phyloP scores from a whole-genome alignment of 1,139 yeast species.

The Taiozyma sp. region DNA sequence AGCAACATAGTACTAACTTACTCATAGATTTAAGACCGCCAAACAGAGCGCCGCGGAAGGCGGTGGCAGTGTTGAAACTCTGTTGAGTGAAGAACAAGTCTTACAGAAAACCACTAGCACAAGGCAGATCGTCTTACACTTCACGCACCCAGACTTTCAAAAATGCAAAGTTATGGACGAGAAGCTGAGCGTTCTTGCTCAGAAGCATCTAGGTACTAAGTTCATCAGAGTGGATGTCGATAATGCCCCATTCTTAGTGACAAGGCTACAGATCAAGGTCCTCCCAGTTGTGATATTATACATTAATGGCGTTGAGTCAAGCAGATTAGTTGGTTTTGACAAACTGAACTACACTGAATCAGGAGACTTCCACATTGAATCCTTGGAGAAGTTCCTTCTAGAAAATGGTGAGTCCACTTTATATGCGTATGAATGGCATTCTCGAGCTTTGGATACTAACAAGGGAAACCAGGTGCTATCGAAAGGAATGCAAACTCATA shows the following conservation, averaged over 20 bases:
- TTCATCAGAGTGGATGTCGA: constrained; percentile 58
- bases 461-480: constrained; percentile 23
- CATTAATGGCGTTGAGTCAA: constrained; percentile 51
- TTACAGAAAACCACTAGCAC: constrained; percentile 45
- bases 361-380: constrained; percentile 35
- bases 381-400: constrained; percentile 43
- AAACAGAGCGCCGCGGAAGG: constrained; percentile 35
- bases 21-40: constrained; percentile 33
- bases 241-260: constrained; percentile 67
- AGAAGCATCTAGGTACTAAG: constrained; percentile 51
- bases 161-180: constrained; percentile 59
- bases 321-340: constrained; percentile 65
- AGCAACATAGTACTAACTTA: not conserved
- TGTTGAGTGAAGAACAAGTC: constrained; percentile 49
- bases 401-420: constrained; percentile 19
- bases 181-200: constrained; percentile 44
- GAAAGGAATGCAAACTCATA: constrained; percentile 17
- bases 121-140: constrained; percentile 53
- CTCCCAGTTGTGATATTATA: constrained; percentile 72
- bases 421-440: not conserved
- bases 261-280: constrained; percentile 56
- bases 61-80: constrained; percentile 37
- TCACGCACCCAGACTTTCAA: constrained; percentile 55
- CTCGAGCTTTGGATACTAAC: not conserved
- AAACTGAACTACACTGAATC: constrained; percentile 40